phyloP scores from a whole-genome alignment of 179 eudicot species.

The Patellifolia procumbens region DNA sequence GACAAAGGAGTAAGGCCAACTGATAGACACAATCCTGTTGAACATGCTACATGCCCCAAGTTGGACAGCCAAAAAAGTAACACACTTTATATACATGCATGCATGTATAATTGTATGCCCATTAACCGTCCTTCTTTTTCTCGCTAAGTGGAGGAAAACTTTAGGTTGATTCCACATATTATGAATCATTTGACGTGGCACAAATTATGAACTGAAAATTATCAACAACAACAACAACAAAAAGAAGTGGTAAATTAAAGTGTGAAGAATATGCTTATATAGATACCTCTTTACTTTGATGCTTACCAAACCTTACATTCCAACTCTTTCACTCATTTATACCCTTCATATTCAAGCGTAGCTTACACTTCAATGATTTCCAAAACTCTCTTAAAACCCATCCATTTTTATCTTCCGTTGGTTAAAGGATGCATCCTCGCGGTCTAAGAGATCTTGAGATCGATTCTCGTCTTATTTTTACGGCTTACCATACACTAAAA shows the following conservation, averaged over 20 bases:
- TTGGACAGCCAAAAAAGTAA: not conserved
- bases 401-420: not conserved
- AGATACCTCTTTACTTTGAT: slow-evolving; percentile 30
- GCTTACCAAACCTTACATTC: slow-evolving; percentile 19
- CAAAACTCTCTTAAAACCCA: slow-evolving; percentile 16
- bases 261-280: slow-evolving; percentile 30
- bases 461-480: too few relatives aligned
- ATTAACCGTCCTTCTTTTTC: not conserved
- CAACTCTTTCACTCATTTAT: not conserved
- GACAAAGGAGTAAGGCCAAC: not conserved
- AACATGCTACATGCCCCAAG: slow-evolving; percentile 7
- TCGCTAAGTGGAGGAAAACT: slow-evolving; percentile 4
- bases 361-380: slow-evolving; percentile 1
- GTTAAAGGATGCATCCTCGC: too few relatives aligned
- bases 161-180: not conserved
- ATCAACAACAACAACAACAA: not conserved
- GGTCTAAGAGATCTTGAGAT: too few relatives aligned
- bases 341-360: slow-evolving; percentile 20
- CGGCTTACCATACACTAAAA: too few relatives aligned
- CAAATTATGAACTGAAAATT: slow-evolving; percentile 11
- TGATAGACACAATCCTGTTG: not conserved
- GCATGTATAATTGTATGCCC: not conserved
- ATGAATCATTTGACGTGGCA: slow-evolving; percentile 25
- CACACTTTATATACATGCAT: not conserved
- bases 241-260: slow-evolving; percentile 4